A percentile compares a stretch with the other conserved stretches of the same genome.
Conservation (phyloP, 73 alveolate species). For the Paraurostyla sp. region DNA sequence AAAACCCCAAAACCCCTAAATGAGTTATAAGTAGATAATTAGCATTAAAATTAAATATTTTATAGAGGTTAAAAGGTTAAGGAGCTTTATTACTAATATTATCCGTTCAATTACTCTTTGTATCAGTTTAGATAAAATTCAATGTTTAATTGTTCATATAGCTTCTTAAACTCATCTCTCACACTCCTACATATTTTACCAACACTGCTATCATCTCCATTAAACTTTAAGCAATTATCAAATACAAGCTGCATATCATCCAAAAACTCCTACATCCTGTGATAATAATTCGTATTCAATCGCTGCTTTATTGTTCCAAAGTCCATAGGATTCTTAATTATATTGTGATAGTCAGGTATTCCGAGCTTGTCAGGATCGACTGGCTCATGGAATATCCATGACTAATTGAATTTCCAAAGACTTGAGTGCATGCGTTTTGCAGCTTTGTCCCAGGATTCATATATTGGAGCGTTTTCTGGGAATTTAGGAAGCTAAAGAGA, state of each 20-base stretch:
- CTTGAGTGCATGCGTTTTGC: conserved; percentile 84
- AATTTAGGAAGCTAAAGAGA: conserved; percentile 71
- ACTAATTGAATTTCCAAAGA: conserved; percentile 84
- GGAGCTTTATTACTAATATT: no score
- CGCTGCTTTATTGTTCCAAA: conserved; percentile 86
- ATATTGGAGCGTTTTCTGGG: conserved; percentile 80
- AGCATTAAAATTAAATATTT: no score
- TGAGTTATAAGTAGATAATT: no score
- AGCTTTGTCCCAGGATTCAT: conserved; percentile 92
- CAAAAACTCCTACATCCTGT: conserved; percentile 79
- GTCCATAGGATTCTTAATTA: conserved; percentile 92
- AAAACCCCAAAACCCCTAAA: no score
- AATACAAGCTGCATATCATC: conserved; percentile 86
- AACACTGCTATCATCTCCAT: conserved; percentile 74
- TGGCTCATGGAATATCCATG: conserved; percentile 88
- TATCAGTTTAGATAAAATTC: conserved; percentile 55
- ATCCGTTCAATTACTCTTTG: background rate
- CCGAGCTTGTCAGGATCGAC: conserved; percentile 89
- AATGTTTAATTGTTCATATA: conserved; percentile 25
- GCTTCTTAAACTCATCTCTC: conserved; percentile 64
- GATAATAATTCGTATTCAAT: conserved; percentile 76
- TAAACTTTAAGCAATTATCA: conserved; percentile 84
- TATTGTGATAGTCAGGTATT: conserved; percentile 83
- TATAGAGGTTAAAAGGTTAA: no score
- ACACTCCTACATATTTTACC: conserved; percentile 53